These are phyloP conservation scores for Endocalyx cinctus DNA, from an alignment of 2,329 filamentous ascomycete species.

Conservation along the genomic window DNA sequence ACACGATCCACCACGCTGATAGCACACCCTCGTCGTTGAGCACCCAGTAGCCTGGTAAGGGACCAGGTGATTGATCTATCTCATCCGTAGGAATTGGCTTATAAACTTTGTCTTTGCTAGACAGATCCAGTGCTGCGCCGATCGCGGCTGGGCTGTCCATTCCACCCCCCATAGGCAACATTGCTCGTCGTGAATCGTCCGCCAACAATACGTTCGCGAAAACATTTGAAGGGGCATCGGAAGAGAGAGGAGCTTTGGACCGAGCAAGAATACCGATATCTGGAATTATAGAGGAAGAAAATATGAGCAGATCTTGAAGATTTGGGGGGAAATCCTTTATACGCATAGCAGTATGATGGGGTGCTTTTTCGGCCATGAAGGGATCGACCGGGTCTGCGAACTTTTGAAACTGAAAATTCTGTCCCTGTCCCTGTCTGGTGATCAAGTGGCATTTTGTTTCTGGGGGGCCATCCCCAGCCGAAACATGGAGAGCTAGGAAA, in stretches of 20 bases:
- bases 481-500: conserved; percentile 77
- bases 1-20: conserved; percentile 86
- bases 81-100: conserved; percentile 75
- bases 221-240: conserved; percentile 56
- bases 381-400: conserved; percentile 70
- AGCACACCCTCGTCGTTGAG: conserved; percentile 87
- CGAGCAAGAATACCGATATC: conserved; percentile 77
- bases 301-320: conserved; percentile 74
- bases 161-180: conserved; percentile 65
- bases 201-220: conserved; percentile 71
- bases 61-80: conserved; percentile 71
- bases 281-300: conserved; percentile 74
- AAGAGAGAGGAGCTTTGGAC: conserved; percentile 63
- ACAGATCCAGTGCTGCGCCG: conserved; percentile 80
- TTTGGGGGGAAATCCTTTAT: conserved; percentile 76
- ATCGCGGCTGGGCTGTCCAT: conserved; percentile 71
- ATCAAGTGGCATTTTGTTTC: conserved; percentile 76
- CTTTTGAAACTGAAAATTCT: conserved; percentile 67
- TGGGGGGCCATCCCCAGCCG: conserved; percentile 52
- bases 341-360: conserved; percentile 74
- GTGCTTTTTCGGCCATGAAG: conserved; percentile 60
- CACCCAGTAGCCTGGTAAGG: conserved; percentile 77
- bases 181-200: conserved; percentile 70
- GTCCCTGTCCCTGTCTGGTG: conserved; percentile 61
- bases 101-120: conserved; percentile 70